Base-by-base conservation (phyloP, 73 alveolate genomes). In the Tetrahymena borealis region DNA sequence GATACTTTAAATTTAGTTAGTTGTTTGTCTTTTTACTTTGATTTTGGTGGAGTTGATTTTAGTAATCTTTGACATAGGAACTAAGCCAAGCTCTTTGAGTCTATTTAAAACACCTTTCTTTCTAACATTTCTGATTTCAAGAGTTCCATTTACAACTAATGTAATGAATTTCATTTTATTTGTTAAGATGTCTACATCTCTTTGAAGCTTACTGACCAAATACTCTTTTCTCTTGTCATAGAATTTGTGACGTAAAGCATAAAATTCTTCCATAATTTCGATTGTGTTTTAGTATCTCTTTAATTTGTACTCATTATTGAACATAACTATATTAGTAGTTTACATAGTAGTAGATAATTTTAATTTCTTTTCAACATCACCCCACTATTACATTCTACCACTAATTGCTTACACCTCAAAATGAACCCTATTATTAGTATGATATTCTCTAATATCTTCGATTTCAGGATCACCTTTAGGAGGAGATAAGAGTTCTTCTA, bases 401-500 rank as follows among this genome's bases (percentile, higher is more conserved):
- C 93, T 94, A 10, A 77, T 94, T 90, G 95, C 94, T 92, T 96
- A 94, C 40, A 99, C 96, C 91, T 98, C 98, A 95, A 99, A 99
- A 91, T 98, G 98, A 33, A 99, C 98, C 78, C 97, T 95, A 94
- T 98, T 94, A 91, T 96, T 97, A 15, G 98, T 94, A 92, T 98
- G 99, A 91, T 98, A 95, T 94, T 98, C 99, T 91, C 97, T 96
- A 39, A 98, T 95, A 91, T 98, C 99, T 79, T 95, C 98, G 38
- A 98, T 91, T 11, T 91, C 90, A 13, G 97, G 91, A 12, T 95
- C 98, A 95, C 97, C 94, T 96, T 94, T 39, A 79, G 92, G 77
- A 90, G 92, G 39, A 92, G 94, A 39, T 91, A 94, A 79, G 91
- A 93, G 36, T 90, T 95, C 91, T 95, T 94, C 79, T 91, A 94